Conservation (phyloP, 768 basidiomycete genomes). For the Amyloporia xantha region DNA sequence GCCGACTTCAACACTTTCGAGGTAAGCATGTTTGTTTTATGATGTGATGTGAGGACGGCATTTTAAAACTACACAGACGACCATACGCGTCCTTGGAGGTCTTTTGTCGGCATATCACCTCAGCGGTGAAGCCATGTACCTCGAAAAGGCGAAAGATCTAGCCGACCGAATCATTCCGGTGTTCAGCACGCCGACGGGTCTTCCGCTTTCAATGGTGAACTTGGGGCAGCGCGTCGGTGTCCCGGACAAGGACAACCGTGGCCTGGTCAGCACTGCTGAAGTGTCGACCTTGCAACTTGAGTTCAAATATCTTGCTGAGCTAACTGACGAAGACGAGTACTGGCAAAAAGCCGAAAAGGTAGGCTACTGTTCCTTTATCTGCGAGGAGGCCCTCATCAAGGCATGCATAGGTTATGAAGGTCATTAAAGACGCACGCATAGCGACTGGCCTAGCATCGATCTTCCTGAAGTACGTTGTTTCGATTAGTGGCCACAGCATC, state of each 20-base stretch:
- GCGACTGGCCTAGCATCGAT: conserved; percentile 78
- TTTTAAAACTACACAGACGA: conserved; percentile 50
- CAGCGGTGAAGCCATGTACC: conserved; percentile 60
- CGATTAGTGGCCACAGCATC: background rate
- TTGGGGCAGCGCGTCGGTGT: conserved; percentile 55
- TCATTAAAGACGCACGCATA: conserved; percentile 55
- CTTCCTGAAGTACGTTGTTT: conserved; percentile 68
- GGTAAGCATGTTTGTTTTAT: conserved; percentile 36
- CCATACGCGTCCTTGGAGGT: conserved; percentile 88
- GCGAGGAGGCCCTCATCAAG: too few species aligned
- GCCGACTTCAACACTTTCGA: conserved; percentile 87
- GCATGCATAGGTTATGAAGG: conserved; percentile 50
- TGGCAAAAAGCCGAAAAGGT: conserved; percentile 80
- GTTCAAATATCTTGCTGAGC: conserved; percentile 75
- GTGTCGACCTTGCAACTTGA: conserved; percentile 88
- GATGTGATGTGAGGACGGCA: background rate
- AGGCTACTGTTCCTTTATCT: conserved; percentile 1
- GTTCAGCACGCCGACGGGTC: conserved; percentile 76
- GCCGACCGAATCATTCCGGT: conserved; percentile 79
- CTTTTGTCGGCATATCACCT: conserved; percentile 83
- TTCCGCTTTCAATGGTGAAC: conserved; percentile 80
- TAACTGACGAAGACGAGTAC: conserved; percentile 73
- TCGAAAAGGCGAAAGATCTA: conserved; percentile 75
- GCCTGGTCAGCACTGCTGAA: conserved; percentile 75
- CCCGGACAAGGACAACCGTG: conserved; percentile 50